Evolutionary conservation across 352 stramenopile genomes (phyloP), one percentile per base, ranked within the genome.

Genomic region (Phytopythium aichiense): DNA sequence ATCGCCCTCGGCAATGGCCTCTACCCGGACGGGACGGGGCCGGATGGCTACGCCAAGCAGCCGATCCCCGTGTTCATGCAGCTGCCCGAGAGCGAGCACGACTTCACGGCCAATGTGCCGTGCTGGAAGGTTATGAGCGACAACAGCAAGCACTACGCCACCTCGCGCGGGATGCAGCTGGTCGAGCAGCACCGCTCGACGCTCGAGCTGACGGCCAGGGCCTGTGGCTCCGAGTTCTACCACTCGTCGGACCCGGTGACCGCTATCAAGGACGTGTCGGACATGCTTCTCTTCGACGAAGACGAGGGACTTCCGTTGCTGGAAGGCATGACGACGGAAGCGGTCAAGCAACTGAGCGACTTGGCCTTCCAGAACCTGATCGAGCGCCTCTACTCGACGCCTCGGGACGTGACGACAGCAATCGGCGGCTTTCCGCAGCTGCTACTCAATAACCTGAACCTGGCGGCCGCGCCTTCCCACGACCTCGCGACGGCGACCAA

Each of bases 11-110:
- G 81, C 11, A 88, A 87, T 52, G 83, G 83, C 15, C 61, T 92
- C 11, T 92, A 92, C 55, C 83, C 83, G 0, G 76, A 89, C 16
- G 81, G 81, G 28, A 90, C 79, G 0, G 79, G 83, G 0, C 80
- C 79, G 0, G 73, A 77, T 2, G 83, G 79, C 0, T 90, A 85
- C 57, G 46, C 59, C 7, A 77, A 76, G 50, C 83, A 92, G 63
- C 80, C 80, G 1, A 88, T 92, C 51, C 79, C 83, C 0, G 72
- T 92, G 37, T 92, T 77, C 70, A 92, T 92, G 83, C 83, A 92
- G 59, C 61, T 92, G 0, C 75, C 65, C n/a, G 75, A 92, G 77
- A 92, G 84, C 53, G 83, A 92, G 45, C 81, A 88, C 60, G 83
- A 92, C 58, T 92, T 92, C 60, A 88, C 81, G 1, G 83, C 83